phyloP scores from a whole-genome alignment of 441 rosid genomes.

The Populus tomentosa region DNA sequence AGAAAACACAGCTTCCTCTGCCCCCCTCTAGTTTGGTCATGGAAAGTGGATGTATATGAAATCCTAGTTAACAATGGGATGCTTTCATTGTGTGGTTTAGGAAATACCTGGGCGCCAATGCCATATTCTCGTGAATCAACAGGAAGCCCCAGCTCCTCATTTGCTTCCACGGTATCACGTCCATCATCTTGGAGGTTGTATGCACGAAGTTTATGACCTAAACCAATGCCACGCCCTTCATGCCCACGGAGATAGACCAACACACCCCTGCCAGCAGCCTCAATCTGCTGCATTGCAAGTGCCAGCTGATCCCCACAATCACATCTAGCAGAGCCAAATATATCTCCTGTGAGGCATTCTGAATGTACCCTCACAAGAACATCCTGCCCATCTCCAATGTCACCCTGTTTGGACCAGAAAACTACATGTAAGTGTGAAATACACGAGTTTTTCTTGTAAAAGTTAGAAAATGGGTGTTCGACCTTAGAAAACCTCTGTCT shows the following conservation, averaged over 20 bases:
- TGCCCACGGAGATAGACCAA: constrained; percentile 88
- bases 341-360: constrained; percentile 89
- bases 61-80: neutral
- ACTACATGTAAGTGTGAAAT: neutral
- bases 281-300: constrained; percentile 84
- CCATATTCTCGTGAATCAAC: constrained; percentile 90
- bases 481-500: neutral
- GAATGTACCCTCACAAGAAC: constrained; percentile 90
- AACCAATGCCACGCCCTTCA: constrained; percentile 90
- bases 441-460: too few relatives aligned
- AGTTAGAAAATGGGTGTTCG: too few relatives aligned
- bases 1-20: too few relatives aligned
- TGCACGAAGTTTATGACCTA: constrained; percentile 90
- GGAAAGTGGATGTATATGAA: neutral
- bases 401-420: constrained; percentile 43
- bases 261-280: constrained; percentile 72
- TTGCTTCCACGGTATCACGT: constrained; percentile 83
- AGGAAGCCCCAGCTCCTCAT: constrained; percentile 79
- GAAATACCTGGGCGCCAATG: constrained; percentile 79
- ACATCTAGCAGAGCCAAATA: constrained; percentile 83
- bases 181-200: constrained; percentile 91
- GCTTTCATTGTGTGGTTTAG: neutral
- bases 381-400: constrained; percentile 79
- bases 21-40: neutral
- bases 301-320: constrained; percentile 86